Evolutionary conservation across 495 filamentous ascomycete species (phyloP), one percentile per base, ranked within the genome.

Genomic region (Penicillium lagena): DNA sequence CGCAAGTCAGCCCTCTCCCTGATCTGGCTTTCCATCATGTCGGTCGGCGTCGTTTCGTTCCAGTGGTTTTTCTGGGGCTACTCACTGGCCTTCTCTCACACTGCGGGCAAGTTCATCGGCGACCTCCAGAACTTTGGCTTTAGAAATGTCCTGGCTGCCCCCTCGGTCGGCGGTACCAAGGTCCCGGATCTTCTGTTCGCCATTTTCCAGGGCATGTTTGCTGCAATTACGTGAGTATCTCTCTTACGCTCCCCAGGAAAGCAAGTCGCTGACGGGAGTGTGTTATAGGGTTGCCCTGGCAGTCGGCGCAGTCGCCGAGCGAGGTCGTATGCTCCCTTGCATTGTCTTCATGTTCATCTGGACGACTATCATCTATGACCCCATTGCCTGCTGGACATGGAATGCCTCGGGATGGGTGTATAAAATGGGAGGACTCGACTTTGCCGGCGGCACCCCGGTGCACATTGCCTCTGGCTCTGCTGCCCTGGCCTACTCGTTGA

Each of bases 31-130:
- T 90, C 90, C n/a, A 74, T 97, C 62, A 95, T 96, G 85, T 83
- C 90, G n/a, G 82, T 85, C 14, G 89, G 86, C 12, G 83, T 98
- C 38, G 82, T 89, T 9, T 85, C 82, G 17, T 95, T 98, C 71
- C 91, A 97, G 66, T 98, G 93, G 91, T 98, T 97, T 75, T 95
- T 98, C 77, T 97, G 91, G 93, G 93, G 93, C 33, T 97, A 91
- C 63, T 95, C 89, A 4, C 73, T 98, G 30, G 79, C 90, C 36
- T 98, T 96, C 73, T 94, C 89, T 22, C 88, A 95, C 63, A 73
- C 78, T 9, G 89, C 86, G 11, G 86, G 87, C 42, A 78, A 68
- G 39, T 98, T 76, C 67, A 89, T 98, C 51, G 93, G 93, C 22
- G 75, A 91, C 54, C 71, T 98, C 12, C 64, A 77, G 39, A 95